Percentiles rank a stretch among this genome's conserved stretches.
phyloP scores from a whole-genome alignment of 1,139 yeast species.

The Keqinozyma sinolaborantium region DNA sequence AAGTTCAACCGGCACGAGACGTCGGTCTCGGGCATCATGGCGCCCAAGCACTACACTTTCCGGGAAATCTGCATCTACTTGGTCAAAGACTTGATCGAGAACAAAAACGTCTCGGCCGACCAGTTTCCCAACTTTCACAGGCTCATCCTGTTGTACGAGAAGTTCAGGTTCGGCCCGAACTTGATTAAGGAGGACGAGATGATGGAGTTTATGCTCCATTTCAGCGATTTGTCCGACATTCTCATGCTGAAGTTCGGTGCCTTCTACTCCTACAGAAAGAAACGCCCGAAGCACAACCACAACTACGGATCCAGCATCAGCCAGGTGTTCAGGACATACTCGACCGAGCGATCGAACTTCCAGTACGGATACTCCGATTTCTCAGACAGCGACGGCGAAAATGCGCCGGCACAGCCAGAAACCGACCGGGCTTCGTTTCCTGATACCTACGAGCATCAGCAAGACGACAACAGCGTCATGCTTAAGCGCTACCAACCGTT shows the following conservation, averaged over 20 bases:
- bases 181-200: constrained; percentile 61
- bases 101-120: constrained; percentile 4
- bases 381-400: not conserved
- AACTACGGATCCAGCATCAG: not conserved
- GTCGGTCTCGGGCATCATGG: constrained; percentile 30
- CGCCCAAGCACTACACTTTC: constrained; percentile 45
- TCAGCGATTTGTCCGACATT: constrained; percentile 16
- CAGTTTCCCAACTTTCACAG: constrained; percentile 20
- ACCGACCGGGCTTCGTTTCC: not conserved
- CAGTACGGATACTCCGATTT: not conserved
- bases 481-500: not conserved
- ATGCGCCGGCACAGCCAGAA: no score
- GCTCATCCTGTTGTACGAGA: constrained; percentile 61
- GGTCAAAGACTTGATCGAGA: constrained; percentile 11
- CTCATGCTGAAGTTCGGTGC: constrained; percentile 11
- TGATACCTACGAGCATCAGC: not conserved
- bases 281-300: constrained; percentile 3
- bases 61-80: constrained; percentile 37
- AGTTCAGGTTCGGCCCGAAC: constrained; percentile 62
- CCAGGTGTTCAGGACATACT: not conserved
- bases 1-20: constrained; percentile 43
- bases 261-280: constrained; percentile 9
- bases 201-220: constrained; percentile 49
- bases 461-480: no score
- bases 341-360: not conserved